Conservation (phyloP, 2,329 filamentous ascomycete species). For the Coleophoma crateriformis region DNA sequence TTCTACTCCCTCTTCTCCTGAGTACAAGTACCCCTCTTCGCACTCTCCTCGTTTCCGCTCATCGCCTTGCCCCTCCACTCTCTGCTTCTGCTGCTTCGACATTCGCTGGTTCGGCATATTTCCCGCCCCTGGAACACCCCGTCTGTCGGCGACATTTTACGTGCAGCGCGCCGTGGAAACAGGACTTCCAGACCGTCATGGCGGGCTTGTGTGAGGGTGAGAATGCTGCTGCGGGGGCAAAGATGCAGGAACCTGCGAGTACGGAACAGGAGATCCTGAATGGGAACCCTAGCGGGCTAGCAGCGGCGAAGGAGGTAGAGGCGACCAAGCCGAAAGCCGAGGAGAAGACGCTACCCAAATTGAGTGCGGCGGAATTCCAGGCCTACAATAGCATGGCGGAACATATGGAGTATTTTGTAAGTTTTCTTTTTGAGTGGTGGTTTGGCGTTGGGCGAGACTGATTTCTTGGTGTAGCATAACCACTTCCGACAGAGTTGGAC, state of each 20-base stretch:
- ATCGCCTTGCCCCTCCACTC: not conserved
- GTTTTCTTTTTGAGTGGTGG: conserved; percentile 15
- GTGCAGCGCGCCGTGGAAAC: conserved; percentile 5
- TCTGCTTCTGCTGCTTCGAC: conserved; percentile 49
- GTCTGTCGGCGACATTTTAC: conserved; percentile 13
- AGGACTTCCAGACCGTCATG: conserved; percentile 11
- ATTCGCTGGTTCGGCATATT: not conserved
- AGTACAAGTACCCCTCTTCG: not conserved
- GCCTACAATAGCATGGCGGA: conserved; percentile 59
- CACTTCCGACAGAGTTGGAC: conserved; percentile 74
- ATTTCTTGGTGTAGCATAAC: conserved; percentile 50
- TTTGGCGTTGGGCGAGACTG: not conserved
- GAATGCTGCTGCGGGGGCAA: conserved; percentile 17
- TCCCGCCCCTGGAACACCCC: conserved; percentile 8
- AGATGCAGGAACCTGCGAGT: conserved; percentile 54
- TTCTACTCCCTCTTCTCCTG: conserved; percentile 5
- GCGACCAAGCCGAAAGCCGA: conserved; percentile 10
- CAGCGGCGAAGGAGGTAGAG: conserved; percentile 35
- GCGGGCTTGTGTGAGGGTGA: conserved; percentile 8
- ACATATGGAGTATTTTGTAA: conserved; percentile 56
- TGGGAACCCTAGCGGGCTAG: conserved; percentile 39
- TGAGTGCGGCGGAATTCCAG: conserved; percentile 51
- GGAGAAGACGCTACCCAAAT: conserved; percentile 36
- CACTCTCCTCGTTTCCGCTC: not conserved
- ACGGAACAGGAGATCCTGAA: conserved; percentile 24